Evolutionary conservation across 2,329 filamentous ascomycete species (phyloP).

Genomic region (Fusarium subglutinans): DNA sequence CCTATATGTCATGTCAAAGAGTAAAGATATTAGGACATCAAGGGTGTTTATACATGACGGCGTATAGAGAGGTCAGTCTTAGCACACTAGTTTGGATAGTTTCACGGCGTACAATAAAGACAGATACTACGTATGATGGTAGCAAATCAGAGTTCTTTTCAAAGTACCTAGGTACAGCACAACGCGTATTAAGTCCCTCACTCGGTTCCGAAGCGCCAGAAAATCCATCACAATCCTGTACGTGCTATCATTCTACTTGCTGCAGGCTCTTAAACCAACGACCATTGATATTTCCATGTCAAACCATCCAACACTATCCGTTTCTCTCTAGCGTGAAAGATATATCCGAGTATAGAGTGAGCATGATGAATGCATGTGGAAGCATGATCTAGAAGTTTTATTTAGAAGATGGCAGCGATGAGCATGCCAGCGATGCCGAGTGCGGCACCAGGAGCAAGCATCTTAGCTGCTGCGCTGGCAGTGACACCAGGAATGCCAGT

Average conservation of each 20-base stretch:
- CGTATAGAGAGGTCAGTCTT: constrained; percentile 23
- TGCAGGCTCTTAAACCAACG: constrained; percentile 22
- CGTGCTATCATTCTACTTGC: constrained; percentile 30
- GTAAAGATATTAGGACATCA: constrained; percentile 22
- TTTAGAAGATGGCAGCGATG: constrained; percentile 42
- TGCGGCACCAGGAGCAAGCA: constrained; percentile 33
- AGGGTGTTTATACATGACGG: constrained; percentile 13
- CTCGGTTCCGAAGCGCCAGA: constrained; percentile 30
- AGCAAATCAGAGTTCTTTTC: constrained; percentile 31
- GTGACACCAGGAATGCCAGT: constrained; percentile 43
- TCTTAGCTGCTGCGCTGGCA: constrained; percentile 45
- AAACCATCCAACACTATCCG: constrained; percentile 28
- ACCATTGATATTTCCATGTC: constrained; percentile 12
- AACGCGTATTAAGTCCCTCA: constrained; percentile 37
- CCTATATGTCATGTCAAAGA: constrained; percentile 60
- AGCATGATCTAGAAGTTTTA: constrained; percentile 7
- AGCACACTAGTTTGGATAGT: background rate
- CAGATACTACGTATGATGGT: background rate
- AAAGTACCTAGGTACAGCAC: constrained; percentile 41
- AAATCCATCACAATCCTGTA: constrained; percentile 32
- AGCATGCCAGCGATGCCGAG: constrained; percentile 43
- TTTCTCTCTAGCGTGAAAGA: constrained; percentile 21
- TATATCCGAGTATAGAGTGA: constrained; percentile 19
- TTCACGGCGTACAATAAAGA: constrained; percentile 11
- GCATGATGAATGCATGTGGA: constrained; percentile 15